Conservation (phyloP, 2,329 filamentous ascomycete species). For the Fusarium mundagurra region DNA sequence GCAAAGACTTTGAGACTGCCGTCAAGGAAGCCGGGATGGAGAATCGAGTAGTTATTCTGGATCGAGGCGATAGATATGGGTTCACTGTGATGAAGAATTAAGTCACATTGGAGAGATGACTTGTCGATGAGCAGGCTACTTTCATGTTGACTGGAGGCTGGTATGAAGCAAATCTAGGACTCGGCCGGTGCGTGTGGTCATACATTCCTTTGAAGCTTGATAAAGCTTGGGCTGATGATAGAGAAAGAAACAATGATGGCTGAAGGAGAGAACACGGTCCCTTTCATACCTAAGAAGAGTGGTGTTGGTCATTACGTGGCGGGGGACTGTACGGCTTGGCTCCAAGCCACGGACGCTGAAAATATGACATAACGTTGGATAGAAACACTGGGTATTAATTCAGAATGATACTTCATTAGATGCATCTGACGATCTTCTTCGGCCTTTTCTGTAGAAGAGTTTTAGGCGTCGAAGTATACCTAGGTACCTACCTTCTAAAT, state of each 20-base stretch:
- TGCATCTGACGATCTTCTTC: background rate
- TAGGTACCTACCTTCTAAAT: background rate
- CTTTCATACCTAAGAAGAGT: background rate
- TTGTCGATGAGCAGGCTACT: background rate
- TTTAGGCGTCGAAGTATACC: background rate
- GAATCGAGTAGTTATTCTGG: conserved; percentile 68
- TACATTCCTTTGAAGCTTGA: background rate
- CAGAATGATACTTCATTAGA: background rate
- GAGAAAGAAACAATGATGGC: background rate
- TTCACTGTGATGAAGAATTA: conserved; percentile 9
- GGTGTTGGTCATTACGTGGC: background rate
- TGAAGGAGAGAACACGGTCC: background rate
- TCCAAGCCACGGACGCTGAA: background rate
- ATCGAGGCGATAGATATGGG: conserved; percentile 45
- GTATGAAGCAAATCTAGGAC: background rate
- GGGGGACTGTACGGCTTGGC: background rate
- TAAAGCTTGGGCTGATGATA: background rate
- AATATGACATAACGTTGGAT: background rate
- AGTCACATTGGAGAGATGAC: background rate
- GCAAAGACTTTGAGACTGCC: conserved; percentile 68
- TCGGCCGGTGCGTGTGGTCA: background rate
- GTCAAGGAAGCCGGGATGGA: conserved; percentile 61
- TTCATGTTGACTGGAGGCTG: background rate
- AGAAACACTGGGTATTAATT: background rate
- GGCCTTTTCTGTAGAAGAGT: background rate